Conservation (phyloP, 2,329 filamentous ascomycete species). For the Xylaria sp. region DNA sequence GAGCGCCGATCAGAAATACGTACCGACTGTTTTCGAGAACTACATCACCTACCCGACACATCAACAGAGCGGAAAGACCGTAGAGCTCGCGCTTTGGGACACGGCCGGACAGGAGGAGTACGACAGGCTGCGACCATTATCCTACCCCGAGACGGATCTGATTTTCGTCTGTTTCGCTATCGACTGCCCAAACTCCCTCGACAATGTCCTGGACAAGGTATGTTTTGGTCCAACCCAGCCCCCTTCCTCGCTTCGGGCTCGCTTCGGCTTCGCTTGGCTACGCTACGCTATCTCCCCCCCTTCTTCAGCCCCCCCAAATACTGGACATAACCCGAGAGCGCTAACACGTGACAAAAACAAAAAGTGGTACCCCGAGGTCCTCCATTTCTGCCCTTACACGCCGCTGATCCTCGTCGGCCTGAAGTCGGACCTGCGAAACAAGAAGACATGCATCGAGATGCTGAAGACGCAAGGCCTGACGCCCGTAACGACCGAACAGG, state of each 20-base stretch:
- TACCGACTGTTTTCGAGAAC: constrained; percentile 98
- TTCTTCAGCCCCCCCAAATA: not conserved
- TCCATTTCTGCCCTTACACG: constrained; percentile 97
- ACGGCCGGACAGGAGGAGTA: constrained; percentile 99
- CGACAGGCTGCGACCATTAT: constrained; percentile 88
- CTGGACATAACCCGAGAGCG: not conserved
- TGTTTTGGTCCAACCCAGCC: constrained; percentile 20
- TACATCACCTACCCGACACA: constrained; percentile 98
- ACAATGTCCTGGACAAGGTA: constrained; percentile 99
- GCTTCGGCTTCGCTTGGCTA: not conserved
- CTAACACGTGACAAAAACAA: constrained; percentile 2
- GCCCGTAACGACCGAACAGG: constrained; percentile 88
- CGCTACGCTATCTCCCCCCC: too few species aligned
- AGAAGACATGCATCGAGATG: constrained; percentile 95
- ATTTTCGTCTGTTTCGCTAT: constrained; percentile 99
- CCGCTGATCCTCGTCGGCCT: constrained; percentile 92
- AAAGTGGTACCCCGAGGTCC: constrained; percentile 94
- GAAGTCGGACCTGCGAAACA: constrained; percentile 93
- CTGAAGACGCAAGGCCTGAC: constrained; percentile 97
- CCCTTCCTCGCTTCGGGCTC: not conserved
- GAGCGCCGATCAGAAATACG: constrained; percentile 73
- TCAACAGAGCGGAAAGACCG: constrained; percentile 80
- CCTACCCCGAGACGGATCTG: constrained; percentile 95
- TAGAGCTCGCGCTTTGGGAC: constrained; percentile 96
- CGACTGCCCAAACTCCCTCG: constrained; percentile 94